These are phyloP conservation scores for Basipetospora sp. DNA, from an alignment of 2,329 filamentous ascomycete genomes.

Conservation along the genomic window DNA sequence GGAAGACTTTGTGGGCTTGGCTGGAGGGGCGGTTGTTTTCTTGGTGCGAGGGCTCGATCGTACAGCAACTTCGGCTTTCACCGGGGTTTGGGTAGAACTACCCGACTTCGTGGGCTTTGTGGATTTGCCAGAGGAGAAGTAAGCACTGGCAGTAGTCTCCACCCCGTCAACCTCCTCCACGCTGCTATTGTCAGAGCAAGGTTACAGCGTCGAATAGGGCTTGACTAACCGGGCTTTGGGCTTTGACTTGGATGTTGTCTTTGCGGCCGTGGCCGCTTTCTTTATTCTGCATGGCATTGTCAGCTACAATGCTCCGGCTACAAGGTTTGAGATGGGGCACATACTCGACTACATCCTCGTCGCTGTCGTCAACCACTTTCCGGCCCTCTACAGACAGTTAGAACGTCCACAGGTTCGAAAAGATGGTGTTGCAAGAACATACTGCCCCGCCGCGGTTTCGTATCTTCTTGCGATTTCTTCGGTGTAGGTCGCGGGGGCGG, in stretches of 20 bases:
- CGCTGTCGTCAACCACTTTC: slow-evolving; percentile 68
- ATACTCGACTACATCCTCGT: slow-evolving; percentile 40
- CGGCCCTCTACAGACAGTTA: slow-evolving; percentile 31
- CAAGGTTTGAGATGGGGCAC: slow-evolving; percentile 12
- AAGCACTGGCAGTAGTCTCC: slow-evolving; percentile 40
- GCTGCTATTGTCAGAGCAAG: slow-evolving; percentile 13
- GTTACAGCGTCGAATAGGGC: too few species aligned
- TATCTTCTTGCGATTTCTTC: slow-evolving; percentile 31
- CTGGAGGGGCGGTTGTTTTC: slow-evolving; percentile 18
- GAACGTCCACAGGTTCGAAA: neutral
- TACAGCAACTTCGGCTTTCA: slow-evolving; percentile 28
- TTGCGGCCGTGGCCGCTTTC: slow-evolving; percentile 36
- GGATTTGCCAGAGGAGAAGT: slow-evolving; percentile 36
- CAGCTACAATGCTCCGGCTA: slow-evolving; percentile 3
- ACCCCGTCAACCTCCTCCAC: slow-evolving; percentile 31
- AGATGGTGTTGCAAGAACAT: slow-evolving; percentile 12
- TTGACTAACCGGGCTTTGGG: slow-evolving; percentile 10
- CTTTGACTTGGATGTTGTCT: slow-evolving; percentile 39
- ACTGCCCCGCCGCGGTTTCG: slow-evolving; percentile 26
- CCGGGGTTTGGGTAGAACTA: slow-evolving; percentile 22
- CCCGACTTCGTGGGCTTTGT: slow-evolving; percentile 23
- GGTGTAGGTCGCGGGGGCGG: slow-evolving; percentile 32
- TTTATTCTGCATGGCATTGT: slow-evolving; percentile 27
- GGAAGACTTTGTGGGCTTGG: slow-evolving; percentile 9
- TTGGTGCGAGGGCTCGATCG: slow-evolving; percentile 40